phyloP scores from a whole-genome alignment of 768 basidiomycete species.

The Russula ochroleuca region DNA sequence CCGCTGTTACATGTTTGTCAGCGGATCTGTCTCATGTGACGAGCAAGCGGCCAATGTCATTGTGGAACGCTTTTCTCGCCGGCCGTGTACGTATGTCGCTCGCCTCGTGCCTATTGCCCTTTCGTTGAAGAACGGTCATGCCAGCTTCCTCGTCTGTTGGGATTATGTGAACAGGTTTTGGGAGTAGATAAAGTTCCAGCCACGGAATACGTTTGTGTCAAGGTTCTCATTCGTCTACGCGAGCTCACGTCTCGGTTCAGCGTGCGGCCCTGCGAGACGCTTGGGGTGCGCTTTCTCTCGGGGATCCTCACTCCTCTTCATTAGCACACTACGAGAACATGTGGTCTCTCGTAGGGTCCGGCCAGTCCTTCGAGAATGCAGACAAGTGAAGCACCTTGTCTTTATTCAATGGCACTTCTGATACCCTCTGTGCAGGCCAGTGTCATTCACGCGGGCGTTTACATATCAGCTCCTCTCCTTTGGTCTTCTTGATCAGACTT shows the following conservation, averaged over 20 bases:
- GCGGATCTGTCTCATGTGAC: conserved; percentile 41
- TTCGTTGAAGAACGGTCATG: conserved; percentile 11
- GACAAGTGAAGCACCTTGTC: conserved; percentile 14
- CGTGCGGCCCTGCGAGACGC: conserved; percentile 25
- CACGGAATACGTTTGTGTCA: conserved; percentile 53
- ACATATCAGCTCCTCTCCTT: conserved; percentile 51
- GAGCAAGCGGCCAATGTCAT: conserved; percentile 34
- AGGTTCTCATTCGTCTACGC: neutral
- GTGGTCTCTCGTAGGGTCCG: conserved; percentile 20
- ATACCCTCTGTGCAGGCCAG: conserved; percentile 1
- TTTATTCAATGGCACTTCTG: neutral
- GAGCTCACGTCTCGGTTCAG: conserved; percentile 14
- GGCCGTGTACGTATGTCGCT: conserved; percentile 52
- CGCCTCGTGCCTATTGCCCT: neutral
- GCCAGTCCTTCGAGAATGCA: conserved; percentile 14
- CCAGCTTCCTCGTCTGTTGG: conserved; percentile 59
- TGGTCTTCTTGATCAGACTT: conserved; percentile 52
- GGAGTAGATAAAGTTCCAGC: conserved; percentile 49
- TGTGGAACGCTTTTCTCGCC: conserved; percentile 71
- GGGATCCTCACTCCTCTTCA: conserved; percentile 13
- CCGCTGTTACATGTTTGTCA: conserved; percentile 58
- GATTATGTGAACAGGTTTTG: conserved; percentile 50
- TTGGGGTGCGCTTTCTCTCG: conserved; percentile 20
- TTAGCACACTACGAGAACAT: conserved; percentile 23
- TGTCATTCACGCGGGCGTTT: conserved; percentile 41